Conservation (phyloP, 2,329 filamentous ascomycete genomes). For the Achaetomium macrosporum region DNA sequence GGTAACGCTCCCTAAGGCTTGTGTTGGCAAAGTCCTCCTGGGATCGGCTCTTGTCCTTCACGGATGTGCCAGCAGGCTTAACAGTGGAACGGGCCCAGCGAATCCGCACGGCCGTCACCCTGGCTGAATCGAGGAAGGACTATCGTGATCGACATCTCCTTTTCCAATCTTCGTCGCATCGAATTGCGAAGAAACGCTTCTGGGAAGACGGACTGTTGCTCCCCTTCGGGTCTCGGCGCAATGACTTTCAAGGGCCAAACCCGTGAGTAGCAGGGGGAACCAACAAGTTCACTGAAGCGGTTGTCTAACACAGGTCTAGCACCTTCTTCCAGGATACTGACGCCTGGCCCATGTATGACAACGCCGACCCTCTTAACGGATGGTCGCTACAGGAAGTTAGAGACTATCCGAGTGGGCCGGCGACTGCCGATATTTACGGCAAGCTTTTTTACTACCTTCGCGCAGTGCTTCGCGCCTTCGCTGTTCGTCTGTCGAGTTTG, state of each 20-base stretch:
- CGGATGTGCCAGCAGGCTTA: not conserved
- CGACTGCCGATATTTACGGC: not conserved
- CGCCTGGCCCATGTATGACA: conserved; percentile 3
- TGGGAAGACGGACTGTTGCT: conserved; percentile 22
- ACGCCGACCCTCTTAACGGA: not conserved
- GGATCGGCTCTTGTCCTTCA: not conserved
- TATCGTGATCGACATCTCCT: not conserved
- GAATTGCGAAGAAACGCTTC: conserved; percentile 16
- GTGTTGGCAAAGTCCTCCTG: not conserved
- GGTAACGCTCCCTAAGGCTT: not conserved
- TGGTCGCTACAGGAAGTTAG: not conserved
- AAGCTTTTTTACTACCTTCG: not conserved
- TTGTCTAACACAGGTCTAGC: not conserved
- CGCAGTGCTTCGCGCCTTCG: not conserved
- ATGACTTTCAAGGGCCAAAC: not conserved
- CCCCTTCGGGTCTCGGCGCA: conserved; percentile 17
- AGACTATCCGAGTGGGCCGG: not conserved
- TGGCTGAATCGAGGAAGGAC: not conserved
- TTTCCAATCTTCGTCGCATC: conserved; percentile 2
- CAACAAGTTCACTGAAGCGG: not conserved
- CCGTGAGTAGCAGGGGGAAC: not conserved
- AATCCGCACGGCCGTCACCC: not conserved
- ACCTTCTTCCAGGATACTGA: not conserved
- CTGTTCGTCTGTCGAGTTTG: not conserved
- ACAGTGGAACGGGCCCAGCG: not conserved